Conservation (phyloP, 805 yeast species). For the Spathaspora girioi region DNA sequence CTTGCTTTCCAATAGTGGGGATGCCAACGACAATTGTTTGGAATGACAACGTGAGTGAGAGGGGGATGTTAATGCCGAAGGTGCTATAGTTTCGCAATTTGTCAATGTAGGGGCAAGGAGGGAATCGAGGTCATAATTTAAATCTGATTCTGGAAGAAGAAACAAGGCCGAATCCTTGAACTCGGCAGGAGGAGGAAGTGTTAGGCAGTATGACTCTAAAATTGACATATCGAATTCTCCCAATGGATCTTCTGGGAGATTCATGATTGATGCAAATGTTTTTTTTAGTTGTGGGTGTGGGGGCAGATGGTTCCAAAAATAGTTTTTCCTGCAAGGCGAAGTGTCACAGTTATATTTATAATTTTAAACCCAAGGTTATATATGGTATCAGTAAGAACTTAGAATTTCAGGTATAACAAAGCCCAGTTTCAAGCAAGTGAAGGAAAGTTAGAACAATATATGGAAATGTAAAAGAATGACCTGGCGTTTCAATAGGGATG, state of each 20-base stretch:
- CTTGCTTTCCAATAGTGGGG: conserved; percentile 19
- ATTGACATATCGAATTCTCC: conserved; percentile 22
- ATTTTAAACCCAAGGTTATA: neutral
- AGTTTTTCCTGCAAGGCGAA: neutral
- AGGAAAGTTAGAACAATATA: neutral
- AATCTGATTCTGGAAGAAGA: conserved; percentile 4
- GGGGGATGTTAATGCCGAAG: conserved; percentile 1
- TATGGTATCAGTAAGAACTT: neutral
- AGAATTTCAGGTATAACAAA: neutral
- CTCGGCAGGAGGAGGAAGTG: neutral
- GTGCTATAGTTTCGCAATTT: conserved; percentile 1
- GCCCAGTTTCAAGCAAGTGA: neutral
- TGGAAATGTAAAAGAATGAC: neutral
- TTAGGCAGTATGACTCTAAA: conserved; percentile 9
- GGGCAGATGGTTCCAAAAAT: neutral
- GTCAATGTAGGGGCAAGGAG: neutral
- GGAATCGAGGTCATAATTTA: conserved; percentile 8
- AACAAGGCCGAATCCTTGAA: neutral
- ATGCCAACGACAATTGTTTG: conserved; percentile 16
- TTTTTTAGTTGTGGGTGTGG: neutral
- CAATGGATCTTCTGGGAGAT: conserved; percentile 18
- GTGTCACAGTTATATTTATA: neutral
- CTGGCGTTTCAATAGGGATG: neutral
- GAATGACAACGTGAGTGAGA: neutral
- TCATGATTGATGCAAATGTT: neutral